phyloP scores from a whole-genome alignment of 2,329 filamentous ascomycete species.

The Gnomoniopsis smithogilvyi region DNA sequence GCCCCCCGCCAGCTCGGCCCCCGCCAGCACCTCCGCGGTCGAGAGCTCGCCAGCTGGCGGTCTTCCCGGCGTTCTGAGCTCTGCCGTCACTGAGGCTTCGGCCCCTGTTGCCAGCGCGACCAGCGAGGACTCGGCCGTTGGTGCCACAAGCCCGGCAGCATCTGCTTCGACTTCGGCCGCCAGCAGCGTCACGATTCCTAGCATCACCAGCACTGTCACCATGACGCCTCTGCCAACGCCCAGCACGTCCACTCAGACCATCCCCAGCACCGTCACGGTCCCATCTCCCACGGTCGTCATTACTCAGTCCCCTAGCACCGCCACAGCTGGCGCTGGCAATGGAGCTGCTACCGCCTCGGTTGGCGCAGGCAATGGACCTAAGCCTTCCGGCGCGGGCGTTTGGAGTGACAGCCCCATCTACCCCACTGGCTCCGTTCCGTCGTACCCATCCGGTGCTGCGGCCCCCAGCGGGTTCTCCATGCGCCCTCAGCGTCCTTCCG shows the following conservation, averaged over 20 bases:
- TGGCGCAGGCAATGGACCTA: not conserved
- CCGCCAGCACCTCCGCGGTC: not conserved
- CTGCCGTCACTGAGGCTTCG: not conserved
- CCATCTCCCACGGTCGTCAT: conserved; percentile 20
- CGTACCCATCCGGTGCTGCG: conserved; percentile 11
- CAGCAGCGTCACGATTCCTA: conserved; percentile 7
- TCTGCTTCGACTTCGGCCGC: not conserved
- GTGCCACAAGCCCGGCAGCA: not conserved
- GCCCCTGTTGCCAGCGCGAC: not conserved
- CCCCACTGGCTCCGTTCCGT: not conserved
- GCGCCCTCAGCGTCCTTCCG: conserved; percentile 3
- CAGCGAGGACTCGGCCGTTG: conserved; percentile 3
- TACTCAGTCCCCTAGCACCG: conserved; percentile 13
- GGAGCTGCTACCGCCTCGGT: not conserved
- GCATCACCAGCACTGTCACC: conserved; percentile 12
- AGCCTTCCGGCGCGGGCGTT: not conserved
- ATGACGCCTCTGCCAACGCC: conserved; percentile 16
- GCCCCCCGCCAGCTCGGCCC: not conserved
- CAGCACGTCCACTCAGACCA: conserved; percentile 20
- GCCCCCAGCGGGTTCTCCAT: conserved; percentile 11
- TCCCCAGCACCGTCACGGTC: conserved; percentile 20
- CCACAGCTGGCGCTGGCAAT: not conserved
- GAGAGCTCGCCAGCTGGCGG: not conserved
- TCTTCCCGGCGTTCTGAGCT: not conserved
- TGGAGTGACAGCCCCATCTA: not conserved